Base-by-base conservation (phyloP, 768 basidiomycete species). In the Suillus hirtellus region DNA sequence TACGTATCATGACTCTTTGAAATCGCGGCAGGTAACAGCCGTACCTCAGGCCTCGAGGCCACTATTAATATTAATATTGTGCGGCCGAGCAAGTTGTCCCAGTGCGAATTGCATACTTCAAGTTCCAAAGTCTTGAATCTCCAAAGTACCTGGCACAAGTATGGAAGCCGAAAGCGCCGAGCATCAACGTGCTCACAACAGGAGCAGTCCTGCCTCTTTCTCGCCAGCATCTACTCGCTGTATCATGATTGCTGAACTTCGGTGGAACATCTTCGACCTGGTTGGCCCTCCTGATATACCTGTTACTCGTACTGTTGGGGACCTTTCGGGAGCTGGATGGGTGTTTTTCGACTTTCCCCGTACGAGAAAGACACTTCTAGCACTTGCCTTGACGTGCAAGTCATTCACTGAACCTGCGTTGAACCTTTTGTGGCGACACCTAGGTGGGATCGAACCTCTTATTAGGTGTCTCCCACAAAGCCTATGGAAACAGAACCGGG, bases 321-420 rank as follows among this genome's bases (percentile, higher is more conserved):
- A 38, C 1, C 31, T 31, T 31, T 31, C 31, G 31, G 31, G 5
- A 31, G 3, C 31, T 31, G 31, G 31, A 38, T 38, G 38, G 38
- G 10, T 38, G 38, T 14, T 4, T 38, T 38, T 12, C 3, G 11
- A 12, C 38, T 31, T 31, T 31, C 31, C 31, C 31, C 6, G 31
- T 31, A 38, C 15, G 42, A 43, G 17, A 43, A 43, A 38, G 38
- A n/a, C 49, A 21, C 27, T 60, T 17, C 17, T 60, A 15, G 31
- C 50, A 3, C 43, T 60, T 15, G 52, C 59, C 8, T 56, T 54
- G 59, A 60, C 59, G n/a, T 60, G 59, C 37, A 21, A 38, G 14
- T 34, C 11, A 21, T 60, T 60, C 31, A 10, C 31, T 60, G 50
- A 1, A 54, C 49, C 31, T 37, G 31, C 59, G 15, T 7, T 60